Conservation (phyloP, 1,284 basidiomycete genomes). For the Lentinula novae-zelandiae region DNA sequence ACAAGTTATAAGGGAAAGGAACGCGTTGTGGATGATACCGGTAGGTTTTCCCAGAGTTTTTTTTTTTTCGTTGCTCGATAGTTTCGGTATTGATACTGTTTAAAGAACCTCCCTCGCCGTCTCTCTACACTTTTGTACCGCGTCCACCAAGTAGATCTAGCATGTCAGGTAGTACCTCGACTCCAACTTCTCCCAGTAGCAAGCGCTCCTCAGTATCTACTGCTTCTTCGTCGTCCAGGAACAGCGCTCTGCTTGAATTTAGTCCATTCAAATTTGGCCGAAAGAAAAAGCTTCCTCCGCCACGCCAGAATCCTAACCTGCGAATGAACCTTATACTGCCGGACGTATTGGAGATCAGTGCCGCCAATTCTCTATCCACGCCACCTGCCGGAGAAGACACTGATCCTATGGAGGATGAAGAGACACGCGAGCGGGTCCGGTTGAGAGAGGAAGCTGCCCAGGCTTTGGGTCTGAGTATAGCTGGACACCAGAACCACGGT, state of each 20-base stretch:
- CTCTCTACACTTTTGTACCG: slow-evolving; percentile 5
- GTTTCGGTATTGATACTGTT: not conserved
- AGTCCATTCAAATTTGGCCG: slow-evolving; percentile 38
- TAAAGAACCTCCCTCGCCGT: slow-evolving; percentile 6
- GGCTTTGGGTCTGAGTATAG: slow-evolving; percentile 55
- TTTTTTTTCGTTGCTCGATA: not conserved
- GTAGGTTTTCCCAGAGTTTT: not conserved
- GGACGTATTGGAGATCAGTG: slow-evolving; percentile 70
- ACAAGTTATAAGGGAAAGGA: slow-evolving; percentile 7
- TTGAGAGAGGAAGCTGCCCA: slow-evolving; percentile 72
- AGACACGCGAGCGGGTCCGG: slow-evolving; percentile 67
- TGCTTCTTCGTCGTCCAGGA: slow-evolving; percentile 4
- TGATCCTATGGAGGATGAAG: slow-evolving; percentile 38
- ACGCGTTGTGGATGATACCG: slow-evolving; percentile 3
- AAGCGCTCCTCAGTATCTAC: slow-evolving; percentile 2
- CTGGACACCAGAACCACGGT: slow-evolving; percentile 17
- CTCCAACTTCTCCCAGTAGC: slow-evolving; percentile 4
- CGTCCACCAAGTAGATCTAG: slow-evolving; percentile 1
- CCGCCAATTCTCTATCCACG: slow-evolving; percentile 28
- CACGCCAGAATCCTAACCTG: slow-evolving; percentile 6
- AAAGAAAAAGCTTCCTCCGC: slow-evolving; percentile 36
- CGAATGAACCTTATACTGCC: slow-evolving; percentile 47
- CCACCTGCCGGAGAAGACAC: not conserved
- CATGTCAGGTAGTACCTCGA: not conserved
- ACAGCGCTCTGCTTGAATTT: slow-evolving; percentile 2